A percentile compares a stretch with the other conserved stretches of the same genome.
Evolutionary conservation across 2,329 filamentous ascomycete species (phyloP).

Genomic region (Cladosporium sp.): DNA sequence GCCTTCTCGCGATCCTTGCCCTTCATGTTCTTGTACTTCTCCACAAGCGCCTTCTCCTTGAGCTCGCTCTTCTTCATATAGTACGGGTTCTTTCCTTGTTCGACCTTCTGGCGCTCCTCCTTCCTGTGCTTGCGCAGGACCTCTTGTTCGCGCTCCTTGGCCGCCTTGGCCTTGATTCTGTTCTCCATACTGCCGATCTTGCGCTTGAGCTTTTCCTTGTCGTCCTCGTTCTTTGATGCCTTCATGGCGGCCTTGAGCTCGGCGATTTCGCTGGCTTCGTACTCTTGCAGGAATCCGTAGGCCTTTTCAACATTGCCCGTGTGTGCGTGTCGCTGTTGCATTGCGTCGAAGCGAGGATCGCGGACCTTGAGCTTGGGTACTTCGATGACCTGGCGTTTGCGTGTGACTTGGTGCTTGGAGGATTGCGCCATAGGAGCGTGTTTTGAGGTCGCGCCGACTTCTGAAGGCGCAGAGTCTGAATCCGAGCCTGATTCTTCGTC

Average conservation of each 20-base stretch:
- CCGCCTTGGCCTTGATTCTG: constrained; percentile 63
- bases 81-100: constrained; percentile 86
- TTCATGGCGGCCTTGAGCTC: constrained; percentile 65
- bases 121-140: constrained; percentile 71
- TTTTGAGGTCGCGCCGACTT: constrained; percentile 57
- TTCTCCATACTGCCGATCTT: constrained; percentile 74
- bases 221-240: constrained; percentile 58
- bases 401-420: constrained; percentile 76
- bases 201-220: constrained; percentile 67
- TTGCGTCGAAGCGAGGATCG: constrained; percentile 83
- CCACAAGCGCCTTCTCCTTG: constrained; percentile 76
- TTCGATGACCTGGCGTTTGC: constrained; percentile 68
- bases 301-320: constrained; percentile 56
- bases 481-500: constrained; percentile 22
- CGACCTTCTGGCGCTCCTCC: constrained; percentile 78
- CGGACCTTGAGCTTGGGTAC: constrained; percentile 56
- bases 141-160: constrained; percentile 64
- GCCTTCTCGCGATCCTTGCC: constrained; percentile 76
- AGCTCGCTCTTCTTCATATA: constrained; percentile 87
- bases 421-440: constrained; percentile 82
- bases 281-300: constrained; percentile 84
- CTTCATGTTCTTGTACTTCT: constrained; percentile 78
- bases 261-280: constrained; percentile 76
- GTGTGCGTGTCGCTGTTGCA: constrained; percentile 44
- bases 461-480: constrained; percentile 36